Conservation (phyloP, 805 yeast species). For the Saturnispora hagleri region DNA sequence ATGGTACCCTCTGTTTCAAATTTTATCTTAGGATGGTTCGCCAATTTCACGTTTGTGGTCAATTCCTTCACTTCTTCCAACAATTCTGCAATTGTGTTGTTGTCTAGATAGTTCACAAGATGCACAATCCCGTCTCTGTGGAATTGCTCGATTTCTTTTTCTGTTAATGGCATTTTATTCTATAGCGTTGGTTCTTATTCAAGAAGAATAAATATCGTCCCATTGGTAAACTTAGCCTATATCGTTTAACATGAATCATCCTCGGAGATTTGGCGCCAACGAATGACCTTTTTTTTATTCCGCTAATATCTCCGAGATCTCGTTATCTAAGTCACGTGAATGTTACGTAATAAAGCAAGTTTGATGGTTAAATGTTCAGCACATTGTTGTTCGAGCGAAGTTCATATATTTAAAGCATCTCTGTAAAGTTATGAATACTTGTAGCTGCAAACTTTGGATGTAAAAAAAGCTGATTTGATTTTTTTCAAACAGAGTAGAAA, state of each 20-base stretch:
- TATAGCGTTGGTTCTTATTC: not conserved
- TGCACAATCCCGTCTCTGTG: slow-evolving; percentile 53
- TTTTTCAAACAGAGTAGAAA: too few species aligned
- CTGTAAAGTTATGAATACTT: too few species aligned
- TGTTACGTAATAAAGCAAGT: not conserved
- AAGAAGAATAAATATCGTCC: not conserved
- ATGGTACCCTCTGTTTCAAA: slow-evolving; percentile 54
- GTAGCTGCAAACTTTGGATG: too few species aligned
- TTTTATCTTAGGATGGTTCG: slow-evolving; percentile 57
- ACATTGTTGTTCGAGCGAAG: too few species aligned
- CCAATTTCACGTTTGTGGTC: slow-evolving; percentile 40
- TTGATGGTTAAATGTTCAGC: too few species aligned
- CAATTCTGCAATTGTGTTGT: slow-evolving; percentile 32
- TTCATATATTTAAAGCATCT: too few species aligned
- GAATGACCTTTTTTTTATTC: not conserved
- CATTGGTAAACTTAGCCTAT: not conserved
- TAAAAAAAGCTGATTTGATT: too few species aligned
- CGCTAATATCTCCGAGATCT: not conserved
- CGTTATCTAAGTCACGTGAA: not conserved
- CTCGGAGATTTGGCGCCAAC: not conserved
- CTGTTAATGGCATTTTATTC: slow-evolving; percentile 29
- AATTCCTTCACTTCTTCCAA: slow-evolving; percentile 36
- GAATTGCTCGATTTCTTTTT: slow-evolving; percentile 42
- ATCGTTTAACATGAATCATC: not conserved
- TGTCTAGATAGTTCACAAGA: slow-evolving; percentile 43